These are phyloP conservation scores for Beta macrorhiza DNA, from an alignment of 179 eudicot genomes.

Conservation along the genomic window DNA sequence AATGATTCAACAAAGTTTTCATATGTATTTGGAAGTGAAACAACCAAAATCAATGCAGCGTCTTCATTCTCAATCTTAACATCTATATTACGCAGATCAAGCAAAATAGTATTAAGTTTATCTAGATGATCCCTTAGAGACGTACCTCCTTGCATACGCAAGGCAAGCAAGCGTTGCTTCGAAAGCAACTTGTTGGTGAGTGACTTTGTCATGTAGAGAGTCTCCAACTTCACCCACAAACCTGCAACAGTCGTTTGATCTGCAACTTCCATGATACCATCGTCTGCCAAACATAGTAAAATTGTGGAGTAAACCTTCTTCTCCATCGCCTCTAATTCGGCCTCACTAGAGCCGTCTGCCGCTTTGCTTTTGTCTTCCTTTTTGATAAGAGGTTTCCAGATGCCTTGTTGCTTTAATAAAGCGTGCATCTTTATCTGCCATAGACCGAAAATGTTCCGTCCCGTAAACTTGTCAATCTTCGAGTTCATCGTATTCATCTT, in stretches of 20 bases:
- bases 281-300: neutral
- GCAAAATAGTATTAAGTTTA: neutral
- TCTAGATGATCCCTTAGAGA: slow-evolving; percentile 1
- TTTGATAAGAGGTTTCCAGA: neutral
- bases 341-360: neutral
- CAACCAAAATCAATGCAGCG: neutral
- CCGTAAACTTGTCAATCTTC: neutral
- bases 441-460: neutral
- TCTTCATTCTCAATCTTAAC: neutral
- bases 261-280: neutral
- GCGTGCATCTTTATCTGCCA: neutral
- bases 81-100: slow-evolving; percentile 3
- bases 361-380: no score
- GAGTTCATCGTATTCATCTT: no score
- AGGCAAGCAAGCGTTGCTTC: neutral
- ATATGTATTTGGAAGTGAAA: neutral
- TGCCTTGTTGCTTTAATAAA: no score
- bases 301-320: neutral
- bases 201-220: slow-evolving; percentile 10
- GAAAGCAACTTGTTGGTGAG: neutral
- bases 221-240: neutral
- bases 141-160: neutral
- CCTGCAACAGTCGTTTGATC: neutral
- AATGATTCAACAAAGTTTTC: neutral
- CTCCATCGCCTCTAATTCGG: neutral